Conservation (phyloP, 768 basidiomycete species). For the Leccinum incarnatum region DNA sequence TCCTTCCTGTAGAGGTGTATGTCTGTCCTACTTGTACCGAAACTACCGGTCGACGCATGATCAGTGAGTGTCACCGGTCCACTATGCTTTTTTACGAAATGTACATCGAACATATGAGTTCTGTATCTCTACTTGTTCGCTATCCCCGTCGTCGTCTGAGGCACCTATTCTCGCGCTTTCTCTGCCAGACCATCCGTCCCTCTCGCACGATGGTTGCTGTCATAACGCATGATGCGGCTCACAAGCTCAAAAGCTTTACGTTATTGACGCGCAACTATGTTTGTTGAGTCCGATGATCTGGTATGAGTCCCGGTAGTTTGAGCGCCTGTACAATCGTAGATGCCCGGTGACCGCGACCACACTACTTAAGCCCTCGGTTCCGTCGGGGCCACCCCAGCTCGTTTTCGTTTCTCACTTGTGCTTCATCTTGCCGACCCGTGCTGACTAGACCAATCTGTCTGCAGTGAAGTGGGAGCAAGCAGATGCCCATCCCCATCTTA, state of each 20-base stretch:
- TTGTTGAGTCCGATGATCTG: slow-evolving; percentile 37
- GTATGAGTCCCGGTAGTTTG: slow-evolving; percentile 32
- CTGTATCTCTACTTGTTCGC: slow-evolving; percentile 36
- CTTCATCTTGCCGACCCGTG: slow-evolving; percentile 18
- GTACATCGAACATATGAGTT: slow-evolving; percentile 37
- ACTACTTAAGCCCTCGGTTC: slow-evolving; percentile 11
- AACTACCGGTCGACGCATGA: slow-evolving; percentile 60
- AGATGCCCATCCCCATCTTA: slow-evolving; percentile 51
- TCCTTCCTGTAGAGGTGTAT: slow-evolving; percentile 51
- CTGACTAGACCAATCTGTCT: slow-evolving; percentile 31
- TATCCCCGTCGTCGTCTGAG: slow-evolving; percentile 33
- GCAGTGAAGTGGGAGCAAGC: slow-evolving; percentile 74
- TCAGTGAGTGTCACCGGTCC: slow-evolving; percentile 67
- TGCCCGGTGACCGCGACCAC: slow-evolving; percentile 13
- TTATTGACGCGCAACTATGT: slow-evolving; percentile 34
- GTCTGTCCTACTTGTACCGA: slow-evolving; percentile 54
- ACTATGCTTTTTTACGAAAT: slow-evolving; percentile 29
- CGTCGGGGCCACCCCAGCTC: not conserved
- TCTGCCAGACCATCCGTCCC: slow-evolving; percentile 33
- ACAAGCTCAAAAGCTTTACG: slow-evolving; percentile 35
- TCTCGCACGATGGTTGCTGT: slow-evolving; percentile 31
- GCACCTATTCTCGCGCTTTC: slow-evolving; percentile 28
- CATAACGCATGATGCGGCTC: slow-evolving; percentile 32
- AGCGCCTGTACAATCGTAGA: slow-evolving; percentile 29
- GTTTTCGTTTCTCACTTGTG: slow-evolving; percentile 14